These are phyloP conservation scores for Pseudocercospora musae DNA, from an alignment of 2,329 filamentous ascomycete genomes.

Conservation along the genomic window DNA sequence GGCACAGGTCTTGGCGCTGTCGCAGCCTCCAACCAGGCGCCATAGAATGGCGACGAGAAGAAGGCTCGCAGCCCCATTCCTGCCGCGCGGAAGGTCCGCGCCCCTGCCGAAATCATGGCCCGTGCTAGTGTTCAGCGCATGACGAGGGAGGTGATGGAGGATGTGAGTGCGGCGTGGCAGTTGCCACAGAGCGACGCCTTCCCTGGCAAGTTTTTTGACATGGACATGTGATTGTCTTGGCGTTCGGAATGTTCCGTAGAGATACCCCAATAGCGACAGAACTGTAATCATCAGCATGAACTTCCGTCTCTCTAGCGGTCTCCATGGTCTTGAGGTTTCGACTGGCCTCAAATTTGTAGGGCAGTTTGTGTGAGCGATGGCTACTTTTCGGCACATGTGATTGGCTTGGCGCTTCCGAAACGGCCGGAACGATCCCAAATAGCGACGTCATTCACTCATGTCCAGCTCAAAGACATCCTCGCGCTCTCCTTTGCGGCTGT, in stretches of 20 bases:
- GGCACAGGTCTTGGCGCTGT: conserved; percentile 24
- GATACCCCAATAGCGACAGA: neutral
- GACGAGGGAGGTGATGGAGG: neutral
- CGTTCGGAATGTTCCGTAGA: neutral
- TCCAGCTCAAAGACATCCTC: no score
- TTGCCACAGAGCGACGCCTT: neutral
- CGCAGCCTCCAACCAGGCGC: conserved; percentile 19
- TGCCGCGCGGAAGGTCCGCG: neutral
- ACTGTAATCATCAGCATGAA: neutral
- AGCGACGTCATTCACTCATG: no score
- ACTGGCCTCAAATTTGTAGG: neutral
- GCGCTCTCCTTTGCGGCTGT: no score
- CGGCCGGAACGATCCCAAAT: no score
- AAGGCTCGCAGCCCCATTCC: neutral
- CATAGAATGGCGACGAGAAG: neutral
- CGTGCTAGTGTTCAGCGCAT: neutral
- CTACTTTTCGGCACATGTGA: neutral
- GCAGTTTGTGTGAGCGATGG: neutral
- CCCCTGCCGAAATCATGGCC: neutral
- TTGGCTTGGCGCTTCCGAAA: no score
- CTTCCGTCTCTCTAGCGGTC: neutral
- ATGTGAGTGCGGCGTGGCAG: neutral
- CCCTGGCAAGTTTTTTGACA: neutral
- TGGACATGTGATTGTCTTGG: neutral
- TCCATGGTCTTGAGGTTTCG: neutral